Percentiles rank a stretch among this genome's conserved stretches.
Evolutionary conservation across 2,329 filamentous ascomycete genomes (phyloP).

Genomic region (Cladosporium sp.): DNA sequence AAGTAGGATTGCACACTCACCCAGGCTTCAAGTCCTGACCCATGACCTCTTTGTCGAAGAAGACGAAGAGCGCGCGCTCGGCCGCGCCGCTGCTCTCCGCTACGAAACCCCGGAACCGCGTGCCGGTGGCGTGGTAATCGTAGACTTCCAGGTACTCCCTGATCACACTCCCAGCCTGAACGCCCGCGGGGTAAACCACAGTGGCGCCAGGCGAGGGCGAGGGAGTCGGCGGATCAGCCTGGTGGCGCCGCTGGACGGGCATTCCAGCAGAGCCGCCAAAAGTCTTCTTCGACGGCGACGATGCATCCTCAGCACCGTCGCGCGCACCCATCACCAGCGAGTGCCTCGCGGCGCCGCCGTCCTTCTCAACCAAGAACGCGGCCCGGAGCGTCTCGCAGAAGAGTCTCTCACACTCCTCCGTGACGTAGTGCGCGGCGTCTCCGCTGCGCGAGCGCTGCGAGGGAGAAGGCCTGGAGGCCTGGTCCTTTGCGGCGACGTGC

Average conservation of each 20-base stretch:
- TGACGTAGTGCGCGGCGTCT: conserved; percentile 94
- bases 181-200: conserved; percentile 12
- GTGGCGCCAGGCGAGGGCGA: conserved; percentile 29
- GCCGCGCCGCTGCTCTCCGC: conserved; percentile 55
- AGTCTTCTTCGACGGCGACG: background rate
- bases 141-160: conserved; percentile 69
- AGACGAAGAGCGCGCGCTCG: conserved; percentile 75
- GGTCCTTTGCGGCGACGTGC: conserved; percentile 35
- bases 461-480: background rate
- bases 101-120: conserved; percentile 81
- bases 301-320: background rate
- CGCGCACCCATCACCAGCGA: conserved; percentile 78
- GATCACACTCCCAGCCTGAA: conserved; percentile 31
- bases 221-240: conserved; percentile 28
- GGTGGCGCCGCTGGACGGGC: background rate
- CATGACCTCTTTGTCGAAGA: conserved; percentile 71
- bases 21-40: conserved; percentile 74
- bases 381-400: conserved; percentile 93
- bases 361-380: conserved; percentile 94
- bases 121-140: conserved; percentile 79
- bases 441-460: conserved; percentile 44
- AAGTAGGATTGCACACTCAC: conserved; percentile 48
- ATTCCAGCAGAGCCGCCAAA: conserved; percentile 1
- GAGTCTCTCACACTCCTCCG: conserved; percentile 99
- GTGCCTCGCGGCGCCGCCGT: conserved; percentile 59